Evolutionary conservation across 768 basidiomycete species (phyloP), one percentile per base, ranked within the genome.

Genomic region (Trametes elegans): DNA sequence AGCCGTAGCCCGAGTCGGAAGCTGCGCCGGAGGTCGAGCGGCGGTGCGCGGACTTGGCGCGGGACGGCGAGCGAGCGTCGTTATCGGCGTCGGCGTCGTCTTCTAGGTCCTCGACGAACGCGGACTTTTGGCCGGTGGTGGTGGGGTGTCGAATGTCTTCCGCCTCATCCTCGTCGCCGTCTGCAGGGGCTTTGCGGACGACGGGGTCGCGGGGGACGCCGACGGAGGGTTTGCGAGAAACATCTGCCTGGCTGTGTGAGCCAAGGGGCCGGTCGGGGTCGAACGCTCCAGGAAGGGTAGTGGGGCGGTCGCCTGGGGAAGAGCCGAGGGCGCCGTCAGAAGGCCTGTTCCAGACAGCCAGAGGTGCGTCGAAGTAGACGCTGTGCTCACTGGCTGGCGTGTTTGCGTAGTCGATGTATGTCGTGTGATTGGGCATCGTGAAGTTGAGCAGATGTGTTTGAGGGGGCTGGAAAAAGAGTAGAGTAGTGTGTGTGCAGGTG

Each of bases 311-410:
- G 36, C 23, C 42, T 29, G 45, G 14, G n/a, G 54, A 21, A 14
- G 49, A 32, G 27, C 7, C 24, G 39, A 39, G 35, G 38, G 26
- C 19, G 41, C 32, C 39, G 40, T 52, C 41, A 42, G 55, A 31
- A 19, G 53, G 41, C 38, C 57, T 55, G 51, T 58, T 55, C 49
- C 65, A 68, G 58, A 64, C 61, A 66, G 68, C 71, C 53, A 66
- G 61, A 23, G 70, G 71, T 9, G 74, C 77, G 76, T 80, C 79
- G 59, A 78, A 79, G 64, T 79, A 80, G 11, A 61, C 39, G 43
- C 69, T 72, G 26, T 64, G 64, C 43, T 68, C 70, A 63, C 76
- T 77, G 50, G 70, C 60, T 13, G 67, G 66, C 7, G 64, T 53
- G 41, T 27, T n/a, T 2, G 47, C 28, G 55, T 59, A 55, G 53